Conservation (phyloP, 345 rosid species). For the Hibiscus mutabilis region DNA sequence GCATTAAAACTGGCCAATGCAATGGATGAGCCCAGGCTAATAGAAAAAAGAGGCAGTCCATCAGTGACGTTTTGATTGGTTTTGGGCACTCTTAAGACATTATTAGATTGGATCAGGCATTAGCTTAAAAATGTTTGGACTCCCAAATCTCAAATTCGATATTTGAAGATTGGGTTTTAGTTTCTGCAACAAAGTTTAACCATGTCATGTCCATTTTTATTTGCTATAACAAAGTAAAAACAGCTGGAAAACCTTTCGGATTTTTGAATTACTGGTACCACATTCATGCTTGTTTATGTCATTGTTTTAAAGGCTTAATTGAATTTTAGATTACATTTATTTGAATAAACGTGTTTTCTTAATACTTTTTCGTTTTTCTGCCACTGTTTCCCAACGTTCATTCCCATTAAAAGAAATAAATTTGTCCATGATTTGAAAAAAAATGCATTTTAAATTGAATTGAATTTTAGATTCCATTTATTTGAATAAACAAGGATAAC, state of each 20-base stretch:
- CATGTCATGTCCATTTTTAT: constrained; percentile 48
- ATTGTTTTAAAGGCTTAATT: too few relatives aligned
- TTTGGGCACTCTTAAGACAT: too few relatives aligned
- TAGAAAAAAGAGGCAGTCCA: too few relatives aligned
- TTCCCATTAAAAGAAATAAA: neutral
- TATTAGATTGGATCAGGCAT: too few relatives aligned
- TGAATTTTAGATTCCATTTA: neutral
- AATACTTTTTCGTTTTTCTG: neutral
- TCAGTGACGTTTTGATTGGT: too few relatives aligned
- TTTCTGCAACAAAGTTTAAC: neutral
- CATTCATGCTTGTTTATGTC: neutral
- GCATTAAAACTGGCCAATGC: too few relatives aligned
- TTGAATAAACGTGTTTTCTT: too few relatives aligned
- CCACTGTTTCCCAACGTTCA: neutral
- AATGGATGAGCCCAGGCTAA: too few relatives aligned
- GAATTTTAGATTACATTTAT: too few relatives aligned
- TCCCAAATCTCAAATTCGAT: too few relatives aligned
- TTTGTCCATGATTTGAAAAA: neutral
- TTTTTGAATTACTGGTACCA: neutral
- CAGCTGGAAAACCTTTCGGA: neutral
- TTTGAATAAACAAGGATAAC: neutral
- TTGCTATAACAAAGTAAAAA: neutral
- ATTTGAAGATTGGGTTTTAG: too few relatives aligned
- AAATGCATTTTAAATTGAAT: neutral
- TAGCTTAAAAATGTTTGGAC: too few relatives aligned